Percentiles rank a stretch among this genome's conserved stretches.
These are phyloP conservation scores for Sorghum bicolor DNA, from an alignment of 176 grass and related monocot genomes.

Conservation along the genomic window Sorghum_bicolor_NCBIv3 NC_012872.2:68628001-68628500, in stretches of 20 bases:
- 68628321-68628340: too few species aligned
- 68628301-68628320: too few species aligned
- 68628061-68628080: conserved; percentile 87
- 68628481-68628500: too few species aligned
- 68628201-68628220: neutral
- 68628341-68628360: too few species aligned
- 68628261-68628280: too few species aligned
- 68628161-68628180: conserved; percentile 68
- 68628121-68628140: conserved; percentile 16
- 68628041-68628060: conserved; percentile 90
- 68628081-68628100: conserved; percentile 99
- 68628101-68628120: conserved; percentile 94
- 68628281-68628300: too few species aligned
- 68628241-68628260: neutral
- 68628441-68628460: too few species aligned
- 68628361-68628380: too few species aligned
- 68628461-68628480: too few species aligned
- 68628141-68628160: conserved; percentile 50
- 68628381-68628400: too few species aligned
- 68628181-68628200: neutral
- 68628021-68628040: conserved; percentile 89
- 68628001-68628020: conserved; percentile 90
- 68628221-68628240: neutral
- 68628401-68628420: too few species aligned
- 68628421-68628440: too few species aligned